phyloP scores from a whole-genome alignment of 768 basidiomycete species.

The Lactifluus piperatus region DNA sequence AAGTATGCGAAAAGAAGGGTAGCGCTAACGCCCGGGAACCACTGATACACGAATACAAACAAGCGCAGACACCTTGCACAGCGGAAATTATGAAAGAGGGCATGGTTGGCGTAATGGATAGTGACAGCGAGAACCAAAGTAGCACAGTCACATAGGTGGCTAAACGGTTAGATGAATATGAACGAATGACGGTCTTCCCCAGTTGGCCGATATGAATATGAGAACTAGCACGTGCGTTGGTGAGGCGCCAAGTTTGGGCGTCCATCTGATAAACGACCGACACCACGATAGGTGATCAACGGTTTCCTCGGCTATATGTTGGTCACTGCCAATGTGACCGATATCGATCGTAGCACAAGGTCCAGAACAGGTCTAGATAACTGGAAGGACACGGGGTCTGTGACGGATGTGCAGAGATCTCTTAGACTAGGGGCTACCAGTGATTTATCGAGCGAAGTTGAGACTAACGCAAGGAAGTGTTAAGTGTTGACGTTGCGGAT shows the following conservation, averaged over 20 bases:
- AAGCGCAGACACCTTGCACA: background rate
- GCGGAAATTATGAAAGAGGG: conserved; percentile 13
- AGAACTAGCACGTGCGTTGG: conserved; percentile 1
- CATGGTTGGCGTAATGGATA: background rate
- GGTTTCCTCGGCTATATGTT: background rate
- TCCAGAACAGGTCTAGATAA: too few relatives aligned
- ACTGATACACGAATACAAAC: background rate
- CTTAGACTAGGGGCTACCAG: background rate
- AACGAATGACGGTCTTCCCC: background rate
- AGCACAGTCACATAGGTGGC: background rate
- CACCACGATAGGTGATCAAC: background rate
- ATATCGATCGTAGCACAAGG: conserved; percentile 2
- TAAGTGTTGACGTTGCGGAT: background rate
- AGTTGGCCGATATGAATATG: background rate
- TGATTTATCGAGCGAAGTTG: background rate
- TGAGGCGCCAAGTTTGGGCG: conserved; percentile 5
- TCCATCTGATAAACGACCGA: conserved; percentile 1
- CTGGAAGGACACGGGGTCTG: background rate
- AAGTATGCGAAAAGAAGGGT: background rate
- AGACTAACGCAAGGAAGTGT: background rate
- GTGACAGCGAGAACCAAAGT: conserved; percentile 1
- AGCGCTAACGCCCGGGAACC: background rate
- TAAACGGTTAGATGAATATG: background rate
- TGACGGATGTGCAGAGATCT: background rate
- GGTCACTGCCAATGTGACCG: background rate